Percentiles rank a stretch among this genome's conserved stretches.
These are phyloP conservation scores for Mortierella sp. DNA, from an alignment of 371 early-diverging fungal species.

Conservation along the genomic window DNA sequence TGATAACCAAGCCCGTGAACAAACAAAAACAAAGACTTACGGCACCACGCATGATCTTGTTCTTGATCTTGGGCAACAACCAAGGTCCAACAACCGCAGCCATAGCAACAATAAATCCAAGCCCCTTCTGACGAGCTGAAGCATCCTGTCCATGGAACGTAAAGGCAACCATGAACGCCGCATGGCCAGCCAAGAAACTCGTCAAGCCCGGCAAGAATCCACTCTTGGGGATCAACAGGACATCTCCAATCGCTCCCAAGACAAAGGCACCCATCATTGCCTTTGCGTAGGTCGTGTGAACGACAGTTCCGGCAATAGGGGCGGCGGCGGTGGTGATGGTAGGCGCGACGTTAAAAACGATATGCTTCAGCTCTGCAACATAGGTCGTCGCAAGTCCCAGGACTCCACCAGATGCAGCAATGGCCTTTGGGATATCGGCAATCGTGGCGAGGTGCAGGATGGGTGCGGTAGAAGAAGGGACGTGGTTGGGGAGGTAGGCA, in stretches of 20 bases:
- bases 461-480: constrained; percentile 21
- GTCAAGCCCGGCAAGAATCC: constrained; percentile 53
- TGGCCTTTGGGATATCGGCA: constrained; percentile 12
- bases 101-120: constrained; percentile 38
- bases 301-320: background rate
- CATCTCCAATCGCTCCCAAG: constrained; percentile 48
- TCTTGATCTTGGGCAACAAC: constrained; percentile 56
- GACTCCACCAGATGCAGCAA: constrained; percentile 4
- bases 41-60: constrained; percentile 53
- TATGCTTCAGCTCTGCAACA: constrained; percentile 27
- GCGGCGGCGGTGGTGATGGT: constrained; percentile 17
- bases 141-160: constrained; percentile 54
- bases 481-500: constrained; percentile 33
- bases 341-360: constrained; percentile 33
- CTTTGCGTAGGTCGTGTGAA: constrained; percentile 46
- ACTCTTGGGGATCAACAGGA: constrained; percentile 36
- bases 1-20: background rate
- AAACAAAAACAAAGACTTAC: constrained; percentile 25
- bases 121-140: constrained; percentile 23
- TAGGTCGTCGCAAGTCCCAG: constrained; percentile 13
- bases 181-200: constrained; percentile 54
- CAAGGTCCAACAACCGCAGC: constrained; percentile 46
- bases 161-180: constrained; percentile 56
- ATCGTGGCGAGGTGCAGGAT: constrained; percentile 13
- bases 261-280: constrained; percentile 52